These are phyloP conservation scores for Pleurostoma richardsiae DNA, from an alignment of 2,329 filamentous ascomycete species.

Conservation along the genomic window DNA sequence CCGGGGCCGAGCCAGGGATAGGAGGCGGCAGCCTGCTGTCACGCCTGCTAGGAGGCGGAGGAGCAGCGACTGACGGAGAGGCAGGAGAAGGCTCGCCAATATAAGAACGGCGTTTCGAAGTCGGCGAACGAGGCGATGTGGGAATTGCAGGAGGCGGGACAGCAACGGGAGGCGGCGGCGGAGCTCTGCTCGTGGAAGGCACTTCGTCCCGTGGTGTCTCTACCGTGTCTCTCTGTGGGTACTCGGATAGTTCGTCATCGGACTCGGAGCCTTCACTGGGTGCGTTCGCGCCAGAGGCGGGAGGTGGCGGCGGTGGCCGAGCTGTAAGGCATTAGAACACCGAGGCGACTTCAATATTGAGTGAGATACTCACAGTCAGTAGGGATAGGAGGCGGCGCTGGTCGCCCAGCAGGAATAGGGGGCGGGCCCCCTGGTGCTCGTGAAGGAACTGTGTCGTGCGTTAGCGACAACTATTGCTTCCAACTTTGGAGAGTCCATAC, in stretches of 20 bases:
- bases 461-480: too few relatives aligned
- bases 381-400: conserved; percentile 53
- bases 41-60: conserved; percentile 41
- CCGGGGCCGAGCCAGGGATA: conserved; percentile 51
- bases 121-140: conserved; percentile 26
- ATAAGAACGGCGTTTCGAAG: conserved; percentile 27
- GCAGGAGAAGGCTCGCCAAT: conserved; percentile 26
- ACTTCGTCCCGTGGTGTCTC: conserved; percentile 32
- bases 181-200: conserved; percentile 29
- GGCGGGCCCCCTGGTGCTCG: conserved; percentile 27
- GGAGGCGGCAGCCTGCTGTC: conserved; percentile 54
- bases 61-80: conserved; percentile 24
- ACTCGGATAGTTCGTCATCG: conserved; percentile 74
- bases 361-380: conserved; percentile 49
- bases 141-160: conserved; percentile 35
- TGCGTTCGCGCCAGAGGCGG: conserved; percentile 50
- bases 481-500: not conserved
- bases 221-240: conserved; percentile 36
- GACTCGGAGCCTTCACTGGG: conserved; percentile 78
- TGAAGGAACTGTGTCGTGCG: conserved; percentile 17
- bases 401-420: conserved; percentile 44
- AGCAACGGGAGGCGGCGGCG: conserved; percentile 40
- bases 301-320: conserved; percentile 54
- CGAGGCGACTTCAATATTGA: too few relatives aligned
- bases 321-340: conserved; percentile 37